A percentile compares a stretch with the other conserved stretches of the same genome.
phyloP scores from a whole-genome alignment of 75 land plant species.

The Picea sitchensis region DNA sequence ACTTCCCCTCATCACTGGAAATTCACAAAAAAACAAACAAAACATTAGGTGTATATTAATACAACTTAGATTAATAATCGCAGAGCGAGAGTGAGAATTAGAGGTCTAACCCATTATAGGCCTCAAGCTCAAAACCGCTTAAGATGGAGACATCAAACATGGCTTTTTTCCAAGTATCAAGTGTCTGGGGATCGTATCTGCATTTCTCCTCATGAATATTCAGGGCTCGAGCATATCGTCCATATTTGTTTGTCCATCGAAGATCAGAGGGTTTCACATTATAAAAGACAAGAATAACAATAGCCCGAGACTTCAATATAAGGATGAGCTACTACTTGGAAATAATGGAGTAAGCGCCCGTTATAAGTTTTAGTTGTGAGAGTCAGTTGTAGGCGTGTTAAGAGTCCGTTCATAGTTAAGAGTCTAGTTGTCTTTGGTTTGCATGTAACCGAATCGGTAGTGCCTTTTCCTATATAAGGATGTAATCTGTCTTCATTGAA shows the following conservation, averaged over 20 bases:
- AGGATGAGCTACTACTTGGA: background rate
- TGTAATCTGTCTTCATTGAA: too few relatives aligned
- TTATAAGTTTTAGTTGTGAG: too few relatives aligned
- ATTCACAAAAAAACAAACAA: background rate
- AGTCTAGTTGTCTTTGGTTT: too few relatives aligned
- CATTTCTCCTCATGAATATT: background rate
- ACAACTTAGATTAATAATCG: background rate
- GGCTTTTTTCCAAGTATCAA: background rate
- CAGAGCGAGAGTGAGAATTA: background rate
- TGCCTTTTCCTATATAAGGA: too few relatives aligned
- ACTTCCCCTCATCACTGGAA: background rate
- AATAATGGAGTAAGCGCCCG: too few relatives aligned
- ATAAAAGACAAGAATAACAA: background rate
- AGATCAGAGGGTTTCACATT: background rate
- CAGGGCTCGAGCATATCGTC: background rate
- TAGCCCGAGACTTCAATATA: background rate
- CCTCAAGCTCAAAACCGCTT: background rate
- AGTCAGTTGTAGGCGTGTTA: too few relatives aligned
- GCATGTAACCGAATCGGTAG: too few relatives aligned
- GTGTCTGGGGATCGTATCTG: background rate
- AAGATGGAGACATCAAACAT: background rate
- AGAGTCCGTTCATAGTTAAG: too few relatives aligned
- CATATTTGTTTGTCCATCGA: background rate
- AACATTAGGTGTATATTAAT: too few relatives aligned
- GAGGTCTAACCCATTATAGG: too few relatives aligned